phyloP scores from a whole-genome alignment of 768 basidiomycete genomes.

The Mycena crocata region DNA sequence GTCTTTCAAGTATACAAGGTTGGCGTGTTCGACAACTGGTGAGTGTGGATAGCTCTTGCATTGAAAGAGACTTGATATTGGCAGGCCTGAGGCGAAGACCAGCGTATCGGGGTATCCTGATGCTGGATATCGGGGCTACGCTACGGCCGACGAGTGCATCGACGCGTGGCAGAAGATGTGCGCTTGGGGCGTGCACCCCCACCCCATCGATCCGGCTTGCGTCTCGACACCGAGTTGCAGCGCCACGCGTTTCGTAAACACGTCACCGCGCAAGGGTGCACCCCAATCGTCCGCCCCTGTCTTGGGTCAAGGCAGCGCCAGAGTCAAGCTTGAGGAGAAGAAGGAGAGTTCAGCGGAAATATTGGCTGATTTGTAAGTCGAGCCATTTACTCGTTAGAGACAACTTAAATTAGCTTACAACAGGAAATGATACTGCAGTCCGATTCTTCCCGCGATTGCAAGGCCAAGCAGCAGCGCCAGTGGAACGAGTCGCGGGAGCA shows the following conservation, averaged over 20 bases:
- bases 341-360: not conserved
- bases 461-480: too few species aligned
- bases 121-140: not conserved
- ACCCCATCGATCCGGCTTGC: slow-evolving; percentile 6
- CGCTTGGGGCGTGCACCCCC: not conserved
- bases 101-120: not conserved
- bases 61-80: too few species aligned
- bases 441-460: too few species aligned
- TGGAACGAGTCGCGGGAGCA: too few species aligned
- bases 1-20: not conserved
- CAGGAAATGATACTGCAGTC: too few species aligned
- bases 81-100: not conserved
- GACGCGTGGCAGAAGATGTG: slow-evolving; percentile 10
- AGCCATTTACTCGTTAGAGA: too few species aligned
- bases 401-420: too few species aligned
- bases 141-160: not conserved
- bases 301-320: too few species aligned
- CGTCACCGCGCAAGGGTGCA: not conserved
- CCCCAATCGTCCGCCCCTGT: too few species aligned
- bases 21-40: slow-evolving; percentile 5
- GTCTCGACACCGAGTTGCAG: not conserved
- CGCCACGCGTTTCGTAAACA: not conserved
- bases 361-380: slow-evolving; percentile 1
- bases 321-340: not conserved
- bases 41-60: too few species aligned